These are phyloP conservation scores for Schizophyllum commune DNA, from an alignment of 1,284 basidiomycete genomes.

Conservation along the genomic window DNA sequence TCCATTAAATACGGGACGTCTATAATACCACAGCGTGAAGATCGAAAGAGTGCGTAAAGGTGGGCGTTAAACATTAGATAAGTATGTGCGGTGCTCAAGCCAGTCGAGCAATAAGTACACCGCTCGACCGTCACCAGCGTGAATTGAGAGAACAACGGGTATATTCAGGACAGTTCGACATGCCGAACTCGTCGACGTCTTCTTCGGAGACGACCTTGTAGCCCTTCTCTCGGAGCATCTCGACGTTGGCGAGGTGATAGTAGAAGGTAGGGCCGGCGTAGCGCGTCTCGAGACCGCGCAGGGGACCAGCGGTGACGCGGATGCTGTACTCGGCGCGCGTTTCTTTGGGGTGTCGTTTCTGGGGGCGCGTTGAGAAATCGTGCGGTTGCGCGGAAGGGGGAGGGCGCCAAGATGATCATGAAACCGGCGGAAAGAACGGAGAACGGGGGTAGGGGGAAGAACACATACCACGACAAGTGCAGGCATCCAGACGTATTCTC, in stretches of 20 bases:
- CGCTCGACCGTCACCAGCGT: too few relatives aligned
- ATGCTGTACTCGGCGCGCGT: not conserved
- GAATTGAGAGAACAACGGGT: too few relatives aligned
- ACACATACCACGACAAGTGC: not conserved
- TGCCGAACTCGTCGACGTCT: not conserved
- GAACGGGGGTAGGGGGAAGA: not conserved
- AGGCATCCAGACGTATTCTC: not conserved
- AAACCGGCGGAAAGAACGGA: not conserved
- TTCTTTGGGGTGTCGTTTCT: not conserved
- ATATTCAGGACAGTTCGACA: too few relatives aligned
- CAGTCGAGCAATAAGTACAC: too few relatives aligned
- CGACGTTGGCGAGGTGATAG: not conserved
- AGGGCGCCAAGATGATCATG: not conserved
- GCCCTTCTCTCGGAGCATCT: not conserved
- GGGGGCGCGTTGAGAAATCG: not conserved
- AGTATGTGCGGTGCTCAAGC: too few relatives aligned
- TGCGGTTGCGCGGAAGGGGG: not conserved
- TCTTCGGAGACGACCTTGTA: not conserved
- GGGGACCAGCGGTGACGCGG: not conserved
- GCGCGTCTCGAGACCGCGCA: not conserved
- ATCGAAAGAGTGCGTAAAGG: too few relatives aligned
- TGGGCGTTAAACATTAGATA: too few relatives aligned
- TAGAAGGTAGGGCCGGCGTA: not conserved
- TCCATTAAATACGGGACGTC: too few relatives aligned
- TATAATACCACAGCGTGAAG: too few relatives aligned